Conservation (phyloP, 2,329 filamentous ascomycete genomes). For the Bipolaris zeicola region DNA sequence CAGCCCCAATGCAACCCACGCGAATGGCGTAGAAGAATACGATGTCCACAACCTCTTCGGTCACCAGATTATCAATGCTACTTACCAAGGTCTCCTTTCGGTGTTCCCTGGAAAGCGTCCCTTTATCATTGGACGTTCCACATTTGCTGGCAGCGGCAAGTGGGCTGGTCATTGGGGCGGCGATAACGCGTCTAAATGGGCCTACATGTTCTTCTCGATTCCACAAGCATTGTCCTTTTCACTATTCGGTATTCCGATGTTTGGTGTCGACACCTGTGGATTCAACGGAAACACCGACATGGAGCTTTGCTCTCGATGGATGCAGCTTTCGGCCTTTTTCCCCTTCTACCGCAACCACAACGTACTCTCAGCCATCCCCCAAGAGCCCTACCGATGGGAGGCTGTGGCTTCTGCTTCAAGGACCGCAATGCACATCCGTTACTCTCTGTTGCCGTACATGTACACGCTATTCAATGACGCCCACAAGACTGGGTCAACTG, state of each 20-base stretch:
- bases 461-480: slow-evolving; percentile 75
- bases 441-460: slow-evolving; percentile 73
- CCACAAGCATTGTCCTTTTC: slow-evolving; percentile 77
- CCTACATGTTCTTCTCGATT: slow-evolving; percentile 77
- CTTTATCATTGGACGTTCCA: slow-evolving; percentile 83
- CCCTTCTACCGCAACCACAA: slow-evolving; percentile 83
- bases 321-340: slow-evolving; percentile 75
- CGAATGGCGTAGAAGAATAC: slow-evolving; percentile 75
- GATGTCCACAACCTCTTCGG: slow-evolving; percentile 78
- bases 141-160: slow-evolving; percentile 76
- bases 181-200: slow-evolving; percentile 72
- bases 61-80: slow-evolving; percentile 76
- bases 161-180: slow-evolving; percentile 82
- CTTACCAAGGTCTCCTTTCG: slow-evolving; percentile 70
- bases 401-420: slow-evolving; percentile 69
- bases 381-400: slow-evolving; percentile 75
- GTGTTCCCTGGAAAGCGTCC: slow-evolving; percentile 73
- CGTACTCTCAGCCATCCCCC: slow-evolving; percentile 61
- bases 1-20: slow-evolving; percentile 77
- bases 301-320: slow-evolving; percentile 76
- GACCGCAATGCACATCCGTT: slow-evolving; percentile 72
- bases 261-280: slow-evolving; percentile 66
- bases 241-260: slow-evolving; percentile 78
- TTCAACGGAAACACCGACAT: slow-evolving; percentile 70
- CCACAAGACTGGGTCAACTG: slow-evolving; percentile 68